Percentiles rank a stretch among this genome's conserved stretches.
These are phyloP conservation scores for Exophiala lecanii-corni DNA, from an alignment of 2,329 filamentous ascomycete genomes.

Conservation along the genomic window DNA sequence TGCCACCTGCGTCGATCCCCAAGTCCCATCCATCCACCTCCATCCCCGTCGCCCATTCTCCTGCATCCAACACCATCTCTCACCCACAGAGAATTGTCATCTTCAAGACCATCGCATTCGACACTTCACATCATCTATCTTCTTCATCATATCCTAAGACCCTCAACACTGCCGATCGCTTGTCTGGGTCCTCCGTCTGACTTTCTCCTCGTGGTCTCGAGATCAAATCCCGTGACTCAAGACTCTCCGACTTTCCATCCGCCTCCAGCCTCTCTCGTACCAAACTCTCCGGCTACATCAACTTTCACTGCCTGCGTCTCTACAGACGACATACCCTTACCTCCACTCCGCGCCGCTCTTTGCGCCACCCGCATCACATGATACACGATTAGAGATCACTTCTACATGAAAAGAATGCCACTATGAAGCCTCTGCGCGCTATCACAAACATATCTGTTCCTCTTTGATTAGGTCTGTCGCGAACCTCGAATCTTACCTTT, in stretches of 20 bases:
- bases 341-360: no score
- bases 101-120: neutral
- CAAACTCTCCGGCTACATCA: constrained; percentile 20
- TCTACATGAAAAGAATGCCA: no score
- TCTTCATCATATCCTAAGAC: neutral
- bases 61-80: neutral
- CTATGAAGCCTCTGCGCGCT: constrained; percentile 17
- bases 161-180: neutral
- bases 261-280: neutral
- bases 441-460: neutral
- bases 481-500: neutral
- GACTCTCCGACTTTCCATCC: neutral
- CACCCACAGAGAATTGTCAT: neutral
- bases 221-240: neutral
- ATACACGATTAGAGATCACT: no score
- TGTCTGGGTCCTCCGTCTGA: no score
- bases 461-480: neutral
- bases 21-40: constrained; percentile 1
- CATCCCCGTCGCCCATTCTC: neutral
- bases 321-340: no score
- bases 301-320: constrained; percentile 33
- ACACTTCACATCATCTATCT: neutral
- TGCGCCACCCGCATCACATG: no score
- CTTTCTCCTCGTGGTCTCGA: neutral
- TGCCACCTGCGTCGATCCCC: neutral